Base-by-base conservation (phyloP, 441 rosid species). In the Eugenia klotzschiana region DNA sequence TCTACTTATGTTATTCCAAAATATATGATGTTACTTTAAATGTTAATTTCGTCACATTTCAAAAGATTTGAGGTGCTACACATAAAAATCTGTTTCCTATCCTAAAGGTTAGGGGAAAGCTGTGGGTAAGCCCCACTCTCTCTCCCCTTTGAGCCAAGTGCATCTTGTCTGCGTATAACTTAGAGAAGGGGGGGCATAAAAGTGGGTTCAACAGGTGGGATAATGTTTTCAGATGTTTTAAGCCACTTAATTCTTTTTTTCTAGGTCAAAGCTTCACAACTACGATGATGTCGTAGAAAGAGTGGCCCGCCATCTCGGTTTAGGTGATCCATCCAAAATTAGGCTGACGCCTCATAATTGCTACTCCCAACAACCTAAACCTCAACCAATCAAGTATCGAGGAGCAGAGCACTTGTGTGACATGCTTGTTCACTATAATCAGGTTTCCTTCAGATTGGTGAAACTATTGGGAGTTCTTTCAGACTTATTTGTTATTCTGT, bases 361-460 rank as follows among this genome's bases (percentile, higher is more conserved):
- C 83, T 92, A 93, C 88, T 92, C 95, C 50, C 95, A 92, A 93
- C 95, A 92, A 86, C 96, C 96, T 69, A 92, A 93, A 84, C 95
- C 96, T 80, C 93, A 90, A 87, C 96, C 96, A 85, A 91, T 93
- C 86, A 93, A 92, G 87, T 92, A 91, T 83, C 93, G 92, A 56
- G 95, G 93, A 60, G 91, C 90, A 54, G 93, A 91, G 54, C 94
- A 88, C 84, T 89, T 92, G 89, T 87, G 91, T 85, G 95, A 92
- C 85, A 92, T 93, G 95, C 91, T 92, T 77, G 89, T 90, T 81
- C 95, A 93, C 88, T 92, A 92, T 90, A 92, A 93, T 89, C 95
- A 93, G 95, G 95, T 92, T 86, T 41, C 79, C 82, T 74, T 33
- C 5, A 64, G n/a, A 80, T 22, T 82, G 41, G 80, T 12, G 46